These are phyloP conservation scores for Teunomyces stri DNA, from an alignment of 805 yeast species.

Conservation along the genomic window DNA sequence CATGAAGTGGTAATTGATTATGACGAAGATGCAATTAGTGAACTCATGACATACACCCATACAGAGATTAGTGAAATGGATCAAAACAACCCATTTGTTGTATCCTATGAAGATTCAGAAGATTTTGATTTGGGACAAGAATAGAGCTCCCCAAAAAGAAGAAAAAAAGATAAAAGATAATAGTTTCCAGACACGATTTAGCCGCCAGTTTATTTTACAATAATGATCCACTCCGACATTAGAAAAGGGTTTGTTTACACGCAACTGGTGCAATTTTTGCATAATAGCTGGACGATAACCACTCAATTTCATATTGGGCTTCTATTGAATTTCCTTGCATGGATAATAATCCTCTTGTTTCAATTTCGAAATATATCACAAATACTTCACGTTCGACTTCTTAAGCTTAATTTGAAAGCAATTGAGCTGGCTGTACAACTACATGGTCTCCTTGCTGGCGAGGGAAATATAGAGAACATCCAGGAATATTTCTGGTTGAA, in stretches of 20 bases:
- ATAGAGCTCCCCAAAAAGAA: too few species aligned
- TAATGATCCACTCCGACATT: not conserved
- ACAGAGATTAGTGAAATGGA: not conserved
- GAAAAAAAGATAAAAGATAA: not conserved
- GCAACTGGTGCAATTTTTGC: not conserved
- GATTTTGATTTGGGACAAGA: not conserved
- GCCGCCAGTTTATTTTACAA: not conserved
- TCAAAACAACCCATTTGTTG: not conserved
- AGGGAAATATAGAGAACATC: not conserved
- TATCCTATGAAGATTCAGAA: not conserved
- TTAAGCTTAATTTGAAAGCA: not conserved
- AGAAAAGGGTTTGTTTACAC: not conserved
- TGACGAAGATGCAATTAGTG: not conserved
- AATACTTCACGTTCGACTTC: not conserved
- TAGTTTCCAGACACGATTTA: not conserved
- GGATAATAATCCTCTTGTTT: conserved; percentile 1
- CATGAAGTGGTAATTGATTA: not conserved
- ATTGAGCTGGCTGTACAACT: not conserved
- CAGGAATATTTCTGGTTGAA: conserved; percentile 1
- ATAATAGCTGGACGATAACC: not conserved
- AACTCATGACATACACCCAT: not conserved
- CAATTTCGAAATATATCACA: not conserved
- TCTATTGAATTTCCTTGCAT: conserved; percentile 1
- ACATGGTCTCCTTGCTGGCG: not conserved
- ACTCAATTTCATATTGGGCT: not conserved